Evolutionary conservation across 352 stramenopile species (phyloP).

Genomic region (Globisporangium carolinianum): DNA sequence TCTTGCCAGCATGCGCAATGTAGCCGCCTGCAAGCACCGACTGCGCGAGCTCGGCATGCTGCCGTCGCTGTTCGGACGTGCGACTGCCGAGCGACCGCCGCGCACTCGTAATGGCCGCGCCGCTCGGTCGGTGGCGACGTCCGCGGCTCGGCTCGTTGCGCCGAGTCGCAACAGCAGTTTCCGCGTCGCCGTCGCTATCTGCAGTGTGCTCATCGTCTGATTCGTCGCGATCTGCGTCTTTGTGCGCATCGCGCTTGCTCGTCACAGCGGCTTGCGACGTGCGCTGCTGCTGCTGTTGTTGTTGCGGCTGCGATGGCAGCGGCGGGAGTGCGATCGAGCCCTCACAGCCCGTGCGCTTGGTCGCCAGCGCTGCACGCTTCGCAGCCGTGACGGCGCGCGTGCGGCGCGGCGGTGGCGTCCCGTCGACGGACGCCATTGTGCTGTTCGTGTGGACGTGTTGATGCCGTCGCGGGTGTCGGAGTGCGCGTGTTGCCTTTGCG

Average conservation of each 20-base stretch:
- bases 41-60: conserved; percentile 1
- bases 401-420: conserved; percentile 2
- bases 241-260: not conserved
- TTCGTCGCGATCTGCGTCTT: not conserved
- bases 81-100: conserved; percentile 2
- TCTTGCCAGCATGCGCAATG: conserved; percentile 22
- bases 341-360: no score
- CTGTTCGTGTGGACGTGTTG: not conserved
- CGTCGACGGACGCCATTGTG: not conserved
- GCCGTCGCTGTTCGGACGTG: conserved; percentile 2
- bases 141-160: not conserved
- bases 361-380: conserved; percentile 3
- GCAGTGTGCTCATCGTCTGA: not conserved
- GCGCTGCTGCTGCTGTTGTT: not conserved
- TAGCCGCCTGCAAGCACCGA: conserved; percentile 15
- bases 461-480: not conserved
- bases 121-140: not conserved
- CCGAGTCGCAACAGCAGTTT: not conserved
- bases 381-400: conserved; percentile 10
- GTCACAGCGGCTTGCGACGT: no score
- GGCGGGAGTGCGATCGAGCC: not conserved
- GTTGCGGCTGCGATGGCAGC: not conserved
- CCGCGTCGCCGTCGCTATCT: no score
- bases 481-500: not conserved
- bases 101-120: not conserved